Conservation (phyloP, 495 filamentous ascomycete genomes). For the Penicillium roqueforti region DNA sequence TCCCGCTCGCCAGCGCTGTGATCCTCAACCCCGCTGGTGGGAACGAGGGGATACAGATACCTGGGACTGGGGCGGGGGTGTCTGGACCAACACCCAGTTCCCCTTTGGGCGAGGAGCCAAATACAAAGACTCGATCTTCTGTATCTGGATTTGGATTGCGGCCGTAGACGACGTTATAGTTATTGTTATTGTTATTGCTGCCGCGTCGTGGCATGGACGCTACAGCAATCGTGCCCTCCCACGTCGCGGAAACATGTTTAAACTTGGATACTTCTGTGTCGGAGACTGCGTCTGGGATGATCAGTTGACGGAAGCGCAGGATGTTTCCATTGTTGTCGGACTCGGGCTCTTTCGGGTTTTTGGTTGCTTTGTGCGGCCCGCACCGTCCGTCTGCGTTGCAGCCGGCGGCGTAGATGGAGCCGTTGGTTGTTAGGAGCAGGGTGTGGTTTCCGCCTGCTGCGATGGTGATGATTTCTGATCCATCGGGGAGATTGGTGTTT, state of each 20-base stretch:
- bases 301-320: slow-evolving; percentile 26
- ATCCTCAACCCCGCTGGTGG: slow-evolving; percentile 52
- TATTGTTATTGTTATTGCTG: no score
- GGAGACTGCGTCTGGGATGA: slow-evolving; percentile 12
- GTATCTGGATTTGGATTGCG: not conserved
- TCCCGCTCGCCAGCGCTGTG: slow-evolving; percentile 59
- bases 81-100: slow-evolving; percentile 61
- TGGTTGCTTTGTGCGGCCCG: slow-evolving; percentile 13
- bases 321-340: slow-evolving; percentile 6
- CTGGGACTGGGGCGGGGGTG: slow-evolving; percentile 1
- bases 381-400: slow-evolving; percentile 50
- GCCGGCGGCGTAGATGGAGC: slow-evolving; percentile 60
- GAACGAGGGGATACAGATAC: slow-evolving; percentile 51
- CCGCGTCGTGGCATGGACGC: slow-evolving; percentile 17
- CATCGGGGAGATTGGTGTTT: not conserved
- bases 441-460: slow-evolving; percentile 87
- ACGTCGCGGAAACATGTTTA: slow-evolving; percentile 59
- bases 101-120: slow-evolving; percentile 64
- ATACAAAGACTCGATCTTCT: slow-evolving; percentile 50
- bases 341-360: not conserved
- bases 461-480: slow-evolving; percentile 38
- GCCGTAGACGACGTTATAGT: not conserved
- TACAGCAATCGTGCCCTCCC: slow-evolving; percentile 66
- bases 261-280: slow-evolving; percentile 20
- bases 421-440: slow-evolving; percentile 56